Evolutionary conservation across 148 eudicot genomes (phyloP), one percentile per base, ranked within the genome.

Genomic region (Camellia granthamiana): DNA sequence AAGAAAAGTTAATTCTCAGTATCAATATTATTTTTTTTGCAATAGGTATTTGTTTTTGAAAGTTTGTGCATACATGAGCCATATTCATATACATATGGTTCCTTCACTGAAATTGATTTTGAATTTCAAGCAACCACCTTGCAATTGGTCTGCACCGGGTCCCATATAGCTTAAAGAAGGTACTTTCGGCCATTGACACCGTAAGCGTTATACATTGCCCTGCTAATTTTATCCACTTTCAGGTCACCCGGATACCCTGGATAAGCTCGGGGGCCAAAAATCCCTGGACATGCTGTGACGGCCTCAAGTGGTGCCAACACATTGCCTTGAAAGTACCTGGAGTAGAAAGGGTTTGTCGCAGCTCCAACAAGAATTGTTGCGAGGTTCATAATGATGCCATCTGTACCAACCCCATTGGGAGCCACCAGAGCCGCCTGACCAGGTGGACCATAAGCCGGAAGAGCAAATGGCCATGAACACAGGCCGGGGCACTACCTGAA

Each of bases 91-190:
- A 69, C 30, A 69, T 69, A 16, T 55, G 59, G 63, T 3, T 23
- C 75, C 11, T 49, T 79, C 95, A 93, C 11, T 55, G 92, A 7
- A 90, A 85, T 66, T 87, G 76, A 82, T 74, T 44, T 52, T 21
- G 21, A 70, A 63, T 54, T 52, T 80, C 58, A 64, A 13, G 58
- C 38, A 23, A 54, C 60, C 41, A 60, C 78, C 78, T 80, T 80
- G 78, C 74, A 80, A 18, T 12, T 80, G 69, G 3, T 56, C 44
- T 11, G 46, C 59, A 41, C 41, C 4, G 74, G 78, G n/a, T 74
- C 78, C 83, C 78, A 80, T 23, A 52, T 66, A 56, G 83, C 78
- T 2, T 59, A 78, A 74, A 80, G 73, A 74, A 74, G 83, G 73
- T 49, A 80, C 66, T 80, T 80, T 67, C 74, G 30, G 61, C 78